phyloP scores from a whole-genome alignment of 1,284 basidiomycete species.

The Heimioporus punctisporus region DNA sequence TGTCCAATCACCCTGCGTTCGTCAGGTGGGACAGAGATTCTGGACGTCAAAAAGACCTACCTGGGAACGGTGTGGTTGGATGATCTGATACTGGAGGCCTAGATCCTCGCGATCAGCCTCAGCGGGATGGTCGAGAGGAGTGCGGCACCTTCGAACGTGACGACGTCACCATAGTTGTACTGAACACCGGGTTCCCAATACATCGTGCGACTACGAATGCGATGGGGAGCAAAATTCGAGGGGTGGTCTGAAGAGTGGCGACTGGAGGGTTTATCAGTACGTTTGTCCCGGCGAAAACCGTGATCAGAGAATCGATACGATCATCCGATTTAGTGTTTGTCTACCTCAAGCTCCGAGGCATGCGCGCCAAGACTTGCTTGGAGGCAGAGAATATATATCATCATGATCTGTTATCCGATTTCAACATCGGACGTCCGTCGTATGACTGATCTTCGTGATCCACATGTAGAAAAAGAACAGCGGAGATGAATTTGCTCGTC shows the following conservation, averaged over 20 bases:
- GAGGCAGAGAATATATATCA: slow-evolving; percentile 16
- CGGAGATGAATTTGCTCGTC: too few species aligned
- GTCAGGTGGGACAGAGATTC: background rate
- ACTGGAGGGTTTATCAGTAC: too few species aligned
- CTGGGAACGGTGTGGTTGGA: slow-evolving; percentile 72
- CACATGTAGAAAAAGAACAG: too few species aligned
- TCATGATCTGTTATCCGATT: slow-evolving; percentile 26
- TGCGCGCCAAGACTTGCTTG: slow-evolving; percentile 7
- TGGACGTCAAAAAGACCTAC: slow-evolving; percentile 30
- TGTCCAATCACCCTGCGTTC: slow-evolving; percentile 59
- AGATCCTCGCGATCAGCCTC: slow-evolving; percentile 14
- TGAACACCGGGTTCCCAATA: slow-evolving; percentile 66
- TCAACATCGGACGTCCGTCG: too few species aligned
- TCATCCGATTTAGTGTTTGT: slow-evolving; percentile 1
- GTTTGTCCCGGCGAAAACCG: background rate
- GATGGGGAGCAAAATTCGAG: slow-evolving; percentile 3
- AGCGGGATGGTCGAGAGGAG: background rate
- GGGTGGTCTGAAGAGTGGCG: slow-evolving; percentile 1
- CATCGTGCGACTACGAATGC: slow-evolving; percentile 37
- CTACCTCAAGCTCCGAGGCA: background rate
- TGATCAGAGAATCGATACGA: slow-evolving; percentile 11
- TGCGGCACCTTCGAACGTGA: slow-evolving; percentile 56
- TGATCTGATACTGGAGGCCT: slow-evolving; percentile 68
- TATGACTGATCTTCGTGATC: too few species aligned
- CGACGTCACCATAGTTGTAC: slow-evolving; percentile 58